phyloP scores from a whole-genome alignment of 129 eudicot genomes.

The Rutidosis leptorrhynchoides region DNA sequence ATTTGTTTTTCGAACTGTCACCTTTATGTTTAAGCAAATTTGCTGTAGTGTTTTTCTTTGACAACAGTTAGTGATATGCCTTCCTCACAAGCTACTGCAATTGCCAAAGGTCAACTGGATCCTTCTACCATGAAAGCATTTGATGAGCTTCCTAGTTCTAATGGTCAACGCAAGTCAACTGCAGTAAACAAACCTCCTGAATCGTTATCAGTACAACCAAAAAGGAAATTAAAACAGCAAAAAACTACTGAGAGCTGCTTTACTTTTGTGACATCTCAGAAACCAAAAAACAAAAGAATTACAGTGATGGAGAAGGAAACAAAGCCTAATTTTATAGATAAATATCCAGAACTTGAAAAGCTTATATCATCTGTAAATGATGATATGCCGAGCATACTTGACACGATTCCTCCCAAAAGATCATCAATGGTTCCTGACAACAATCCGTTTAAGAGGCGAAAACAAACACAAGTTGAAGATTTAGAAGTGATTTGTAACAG shows the following conservation, averaged over 20 bases:
- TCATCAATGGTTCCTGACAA: slow-evolving; percentile 46
- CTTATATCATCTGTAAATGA: slow-evolving; percentile 29
- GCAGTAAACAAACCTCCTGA: slow-evolving; percentile 14
- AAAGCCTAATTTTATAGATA: slow-evolving; percentile 17
- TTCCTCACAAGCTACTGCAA: slow-evolving; percentile 63
- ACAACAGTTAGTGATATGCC: slow-evolving; percentile 53
- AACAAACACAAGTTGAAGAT: slow-evolving; percentile 41
- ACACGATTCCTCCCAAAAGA: slow-evolving; percentile 15
- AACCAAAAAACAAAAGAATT: slow-evolving; percentile 33
- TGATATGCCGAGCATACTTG: slow-evolving; percentile 16
- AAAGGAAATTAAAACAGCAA: slow-evolving; percentile 18
- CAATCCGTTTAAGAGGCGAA: slow-evolving; percentile 68
- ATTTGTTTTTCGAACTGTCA: too few relatives aligned
- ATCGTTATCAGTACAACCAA: slow-evolving; percentile 8
- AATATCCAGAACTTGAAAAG: slow-evolving; percentile 38
- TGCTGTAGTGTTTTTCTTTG: slow-evolving; percentile 32
- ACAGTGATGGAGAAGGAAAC: slow-evolving; percentile 31
- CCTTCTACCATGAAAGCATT: slow-evolving; percentile 68
- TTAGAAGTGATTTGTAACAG: slow-evolving; percentile 31
- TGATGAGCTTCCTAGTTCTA: slow-evolving; percentile 31
- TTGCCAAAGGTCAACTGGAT: slow-evolving; percentile 68
- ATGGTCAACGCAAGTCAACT: slow-evolving; percentile 8
- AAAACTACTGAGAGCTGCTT: slow-evolving; percentile 46
- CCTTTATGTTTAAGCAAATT: not conserved
- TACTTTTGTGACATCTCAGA: slow-evolving; percentile 43